Evolutionary conservation across 768 basidiomycete species (phyloP).

Genomic region (Lactifluus hygrophoroides): DNA sequence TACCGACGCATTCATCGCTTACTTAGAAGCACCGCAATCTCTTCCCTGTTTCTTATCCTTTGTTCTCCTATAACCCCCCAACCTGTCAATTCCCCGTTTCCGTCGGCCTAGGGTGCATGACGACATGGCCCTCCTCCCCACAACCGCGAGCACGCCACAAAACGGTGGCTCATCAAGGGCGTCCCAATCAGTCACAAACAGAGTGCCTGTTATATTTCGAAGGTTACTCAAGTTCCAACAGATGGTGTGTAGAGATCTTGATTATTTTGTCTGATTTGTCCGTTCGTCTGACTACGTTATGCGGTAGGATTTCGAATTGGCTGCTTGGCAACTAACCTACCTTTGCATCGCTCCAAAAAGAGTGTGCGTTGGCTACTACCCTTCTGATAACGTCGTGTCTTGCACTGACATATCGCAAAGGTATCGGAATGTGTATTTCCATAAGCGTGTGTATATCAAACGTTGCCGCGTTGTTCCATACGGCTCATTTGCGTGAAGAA

Average conservation of each 20-base stretch:
- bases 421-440: slow-evolving; percentile 95
- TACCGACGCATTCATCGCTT: slow-evolving; percentile 2
- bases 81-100: slow-evolving; percentile 19
- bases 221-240: slow-evolving; percentile 76
- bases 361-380: slow-evolving; percentile 50
- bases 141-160: slow-evolving; percentile 19
- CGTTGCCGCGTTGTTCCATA: neutral
- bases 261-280: neutral
- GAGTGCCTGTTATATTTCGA: slow-evolving; percentile 74
- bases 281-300: neutral
- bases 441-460: slow-evolving; percentile 62
- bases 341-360: slow-evolving; percentile 84
- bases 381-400: slow-evolving; percentile 13
- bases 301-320: slow-evolving; percentile 87
- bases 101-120: slow-evolving; percentile 18
- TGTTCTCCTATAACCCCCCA: slow-evolving; percentile 1
- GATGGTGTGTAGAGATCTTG: slow-evolving; percentile 48
- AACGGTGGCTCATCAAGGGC: slow-evolving; percentile 14
- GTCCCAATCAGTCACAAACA: slow-evolving; percentile 34
- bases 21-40: neutral
- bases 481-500: slow-evolving; percentile 39
- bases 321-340: slow-evolving; percentile 93
- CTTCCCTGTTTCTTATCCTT: neutral
- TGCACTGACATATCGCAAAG: slow-evolving; percentile 31
- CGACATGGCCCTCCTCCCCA: slow-evolving; percentile 25